Base-by-base conservation (phyloP, 495 filamentous ascomycete species). In the Penicillium malachiteum region DNA sequence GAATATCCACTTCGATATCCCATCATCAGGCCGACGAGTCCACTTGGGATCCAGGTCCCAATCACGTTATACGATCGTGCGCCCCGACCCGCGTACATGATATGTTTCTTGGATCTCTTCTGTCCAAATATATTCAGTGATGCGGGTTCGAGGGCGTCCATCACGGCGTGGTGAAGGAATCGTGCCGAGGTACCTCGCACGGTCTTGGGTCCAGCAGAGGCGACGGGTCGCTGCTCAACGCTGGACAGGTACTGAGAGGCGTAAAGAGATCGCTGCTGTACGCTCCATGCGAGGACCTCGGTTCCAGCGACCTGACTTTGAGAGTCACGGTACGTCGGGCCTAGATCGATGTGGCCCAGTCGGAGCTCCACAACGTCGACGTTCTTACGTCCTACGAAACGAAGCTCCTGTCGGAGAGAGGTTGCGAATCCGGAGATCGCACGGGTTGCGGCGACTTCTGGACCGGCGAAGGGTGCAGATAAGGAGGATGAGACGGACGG, bases 1-100 rank as follows among this genome's bases (percentile, higher is more conserved):
- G 42, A 13, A 54, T 63, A 52, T 18, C 67, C 82, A 47, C 72
- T 74, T 39, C 82, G 72, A 33, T 89, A 81, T 1, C 92, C 89
- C 80, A 96, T 83, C 90, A 97, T 96, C 87, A 89, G 90, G 14
- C 82, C 84, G 18, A 97, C 89, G 31, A 97, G 42, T 7, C 85
- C 82, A 14, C 80, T 76, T 9, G 94, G 94, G n/a, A 86, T 81
- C 86, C 87, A 95, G 13, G 82, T 79, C 3, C 94, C 95, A 1
- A 97, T 86, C 34, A 96, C 73, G n/a, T 87, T 87, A 70, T 98
- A 97, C 0, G 88, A 77, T 44, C 84, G 68, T 11, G 89, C 90
- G 5, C 94, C 95, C 45, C 89, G 78, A 8, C 94, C 94, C 13
- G 95, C 87, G 37, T 89, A 84, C 55, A 89, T 78, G 2, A 87